Conservation (phyloP, 176 grass and related monocot species). For the Juncus inflexus region DNA sequence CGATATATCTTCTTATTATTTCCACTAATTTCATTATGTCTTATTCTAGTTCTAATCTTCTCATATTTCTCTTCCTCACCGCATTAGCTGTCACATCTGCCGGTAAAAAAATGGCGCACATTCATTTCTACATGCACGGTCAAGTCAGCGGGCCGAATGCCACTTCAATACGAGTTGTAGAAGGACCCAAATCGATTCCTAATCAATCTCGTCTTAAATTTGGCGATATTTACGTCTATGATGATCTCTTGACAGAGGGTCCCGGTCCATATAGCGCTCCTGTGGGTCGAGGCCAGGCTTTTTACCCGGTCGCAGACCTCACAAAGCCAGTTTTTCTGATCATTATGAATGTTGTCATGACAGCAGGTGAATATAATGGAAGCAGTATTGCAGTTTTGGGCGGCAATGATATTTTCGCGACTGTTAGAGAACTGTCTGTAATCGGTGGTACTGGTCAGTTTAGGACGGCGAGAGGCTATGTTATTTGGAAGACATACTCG, state of each 20-base stretch:
- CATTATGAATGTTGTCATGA: not conserved
- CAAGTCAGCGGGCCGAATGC: not conserved
- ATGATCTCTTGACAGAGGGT: not conserved
- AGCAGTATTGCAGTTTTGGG: not conserved
- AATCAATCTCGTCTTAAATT: not conserved
- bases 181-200: not conserved
- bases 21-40: not conserved
- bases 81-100: not conserved
- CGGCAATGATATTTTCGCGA: not conserved
- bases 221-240: not conserved
- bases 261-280: not conserved
- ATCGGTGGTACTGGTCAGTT: not conserved
- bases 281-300: not conserved
- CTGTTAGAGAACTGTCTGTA: not conserved
- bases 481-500: constrained; percentile 1
- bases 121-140: not conserved
- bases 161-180: not conserved
- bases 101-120: not conserved
- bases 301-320: not conserved
- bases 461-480: not conserved
- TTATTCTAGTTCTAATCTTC: not conserved
- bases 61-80: not conserved
- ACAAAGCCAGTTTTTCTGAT: not conserved
- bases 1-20: too few relatives aligned
- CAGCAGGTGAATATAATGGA: constrained; percentile 3